These are phyloP conservation scores for Boletus sensibilis DNA, from an alignment of 768 basidiomycete species.

Conservation along the genomic window DNA sequence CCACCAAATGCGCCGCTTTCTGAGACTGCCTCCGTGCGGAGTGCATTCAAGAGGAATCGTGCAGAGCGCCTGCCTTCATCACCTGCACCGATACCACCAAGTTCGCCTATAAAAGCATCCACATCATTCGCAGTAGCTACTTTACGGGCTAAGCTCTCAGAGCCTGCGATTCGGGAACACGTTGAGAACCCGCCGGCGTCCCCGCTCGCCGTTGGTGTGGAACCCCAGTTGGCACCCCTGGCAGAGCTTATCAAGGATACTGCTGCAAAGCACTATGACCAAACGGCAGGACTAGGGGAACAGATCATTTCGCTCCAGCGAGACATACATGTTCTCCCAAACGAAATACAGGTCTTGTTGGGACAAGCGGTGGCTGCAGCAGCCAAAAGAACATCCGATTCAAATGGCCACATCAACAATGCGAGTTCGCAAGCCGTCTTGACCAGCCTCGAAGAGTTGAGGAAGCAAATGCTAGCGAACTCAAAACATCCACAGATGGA, in stretches of 20 bases:
- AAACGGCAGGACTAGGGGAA: constrained; percentile 33
- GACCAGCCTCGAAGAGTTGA: constrained; percentile 19
- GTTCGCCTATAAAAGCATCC: constrained; percentile 6
- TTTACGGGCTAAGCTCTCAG: constrained; percentile 20
- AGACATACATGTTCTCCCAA: constrained; percentile 30
- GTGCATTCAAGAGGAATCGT: constrained; percentile 21
- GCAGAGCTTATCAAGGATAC: constrained; percentile 36
- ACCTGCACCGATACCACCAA: constrained; percentile 10
- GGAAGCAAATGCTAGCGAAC: constrained; percentile 9
- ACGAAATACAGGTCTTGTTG: constrained; percentile 24
- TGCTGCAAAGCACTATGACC: constrained; percentile 37
- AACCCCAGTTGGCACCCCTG: constrained; percentile 26
- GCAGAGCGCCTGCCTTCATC: background rate
- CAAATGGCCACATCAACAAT: background rate
- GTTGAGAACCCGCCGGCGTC: constrained; percentile 16
- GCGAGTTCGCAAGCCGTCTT: constrained; percentile 8
- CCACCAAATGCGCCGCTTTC: constrained; percentile 9
- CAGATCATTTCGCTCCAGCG: constrained; percentile 35
- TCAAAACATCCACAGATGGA: constrained; percentile 15
- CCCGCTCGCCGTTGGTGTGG: constrained; percentile 6
- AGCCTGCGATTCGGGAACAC: constrained; percentile 21
- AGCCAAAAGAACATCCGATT: constrained; percentile 1
- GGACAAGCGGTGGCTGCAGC: constrained; percentile 2
- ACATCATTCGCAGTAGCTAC: background rate
- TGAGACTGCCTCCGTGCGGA: constrained; percentile 19